Evolutionary conservation across 139 green algal species (phyloP).

Genomic region (Volvox reticuliferus): DNA sequence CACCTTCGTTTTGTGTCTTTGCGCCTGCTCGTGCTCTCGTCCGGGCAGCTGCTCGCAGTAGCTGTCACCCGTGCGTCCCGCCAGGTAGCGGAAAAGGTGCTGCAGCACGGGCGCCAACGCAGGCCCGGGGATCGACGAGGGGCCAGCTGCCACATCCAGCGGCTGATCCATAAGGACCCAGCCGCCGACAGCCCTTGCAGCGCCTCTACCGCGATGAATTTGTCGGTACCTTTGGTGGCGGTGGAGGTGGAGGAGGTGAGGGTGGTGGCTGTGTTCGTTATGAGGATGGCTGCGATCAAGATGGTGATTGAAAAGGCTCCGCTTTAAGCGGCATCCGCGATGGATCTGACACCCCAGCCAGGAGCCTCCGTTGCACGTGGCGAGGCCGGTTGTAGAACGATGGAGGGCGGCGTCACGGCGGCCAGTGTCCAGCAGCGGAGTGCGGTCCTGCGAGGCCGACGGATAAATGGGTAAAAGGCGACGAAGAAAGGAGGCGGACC

Average conservation of each 20-base stretch:
- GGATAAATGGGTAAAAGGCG: too few species aligned
- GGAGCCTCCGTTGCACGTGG: not conserved
- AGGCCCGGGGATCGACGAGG: not conserved
- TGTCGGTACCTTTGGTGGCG: not conserved
- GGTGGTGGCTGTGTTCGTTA: not conserved
- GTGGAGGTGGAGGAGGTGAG: not conserved
- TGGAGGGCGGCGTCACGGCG: not conserved
- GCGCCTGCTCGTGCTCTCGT: not conserved
- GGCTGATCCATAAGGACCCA: not conserved
- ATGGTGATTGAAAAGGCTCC: not conserved
- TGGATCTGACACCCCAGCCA: not conserved
- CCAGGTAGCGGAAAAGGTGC: conserved; percentile 13
- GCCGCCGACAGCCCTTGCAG: not conserved
- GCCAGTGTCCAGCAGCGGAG: not conserved
- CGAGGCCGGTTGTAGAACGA: not conserved
- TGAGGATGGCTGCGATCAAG: not conserved
- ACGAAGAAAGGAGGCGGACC: too few species aligned
- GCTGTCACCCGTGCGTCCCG: not conserved
- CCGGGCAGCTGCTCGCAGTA: not conserved
- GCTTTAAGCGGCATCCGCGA: not conserved
- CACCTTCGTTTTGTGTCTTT: not conserved
- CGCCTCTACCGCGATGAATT: not conserved
- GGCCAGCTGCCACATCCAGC: not conserved
- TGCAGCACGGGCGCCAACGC: not conserved
- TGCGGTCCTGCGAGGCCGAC: conserved; percentile 17